Percentiles rank a stretch among this genome's conserved stretches.
Conservation (phyloP, 306 rosid species). For the Abrus precatorius region DNA sequence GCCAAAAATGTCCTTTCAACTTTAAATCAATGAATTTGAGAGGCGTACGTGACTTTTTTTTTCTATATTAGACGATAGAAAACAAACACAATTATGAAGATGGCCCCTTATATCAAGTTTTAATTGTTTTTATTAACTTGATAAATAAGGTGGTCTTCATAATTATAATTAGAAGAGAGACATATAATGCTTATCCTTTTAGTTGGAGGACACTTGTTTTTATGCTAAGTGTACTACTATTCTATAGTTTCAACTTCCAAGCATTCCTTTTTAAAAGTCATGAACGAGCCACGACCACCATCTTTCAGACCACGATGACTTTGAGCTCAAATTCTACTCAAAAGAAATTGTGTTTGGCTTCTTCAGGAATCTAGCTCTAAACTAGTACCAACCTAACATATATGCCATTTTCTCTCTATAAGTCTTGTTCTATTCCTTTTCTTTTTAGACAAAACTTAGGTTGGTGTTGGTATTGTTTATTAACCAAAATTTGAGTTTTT, state of each 20-base stretch:
- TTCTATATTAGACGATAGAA: background rate
- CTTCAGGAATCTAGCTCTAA: too few relatives aligned
- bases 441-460: too few relatives aligned
- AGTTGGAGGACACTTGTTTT: background rate
- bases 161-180: background rate
- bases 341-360: too few relatives aligned
- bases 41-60: conserved; percentile 38
- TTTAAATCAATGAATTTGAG: conserved; percentile 37
- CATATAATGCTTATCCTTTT: background rate
- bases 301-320: too few relatives aligned
- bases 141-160: background rate
- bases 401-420: too few relatives aligned
- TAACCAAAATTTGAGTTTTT: too few relatives aligned
- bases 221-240: background rate
- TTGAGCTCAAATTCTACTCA: too few relatives aligned
- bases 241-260: background rate
- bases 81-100: conserved; percentile 38
- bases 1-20: conserved; percentile 31
- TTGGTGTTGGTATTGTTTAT: too few relatives aligned
- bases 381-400: too few relatives aligned
- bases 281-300: too few relatives aligned
- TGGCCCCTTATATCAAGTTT: background rate
- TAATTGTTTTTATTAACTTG: conserved; percentile 10
- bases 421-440: too few relatives aligned
- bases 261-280: too few relatives aligned